Conservation (phyloP, 129 eudicot genomes). For the Flaveria ramosissima region DNA sequence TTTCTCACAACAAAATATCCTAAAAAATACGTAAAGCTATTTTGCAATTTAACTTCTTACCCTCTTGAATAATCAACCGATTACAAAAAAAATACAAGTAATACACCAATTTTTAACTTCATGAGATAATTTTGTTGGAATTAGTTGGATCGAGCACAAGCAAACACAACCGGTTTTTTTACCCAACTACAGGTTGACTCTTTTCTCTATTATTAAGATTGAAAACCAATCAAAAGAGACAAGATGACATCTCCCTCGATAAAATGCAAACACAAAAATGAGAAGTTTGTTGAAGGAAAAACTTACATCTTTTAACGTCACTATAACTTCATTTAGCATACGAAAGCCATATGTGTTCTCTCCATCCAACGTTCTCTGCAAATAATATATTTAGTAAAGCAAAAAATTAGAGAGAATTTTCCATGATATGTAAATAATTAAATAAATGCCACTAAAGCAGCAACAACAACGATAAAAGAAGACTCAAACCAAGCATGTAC, state of each 20-base stretch:
- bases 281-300: conserved; percentile 22
- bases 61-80: background rate
- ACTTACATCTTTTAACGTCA: conserved; percentile 89
- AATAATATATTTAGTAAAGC: conserved; percentile 1
- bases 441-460: background rate
- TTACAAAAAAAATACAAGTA: background rate
- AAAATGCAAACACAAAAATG: background rate
- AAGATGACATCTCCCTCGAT: background rate
- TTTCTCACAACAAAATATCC: background rate
- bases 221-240: conserved; percentile 3
- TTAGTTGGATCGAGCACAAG: too few species aligned
- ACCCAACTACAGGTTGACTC: too few species aligned
- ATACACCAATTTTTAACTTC: background rate
- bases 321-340: conserved; percentile 85
- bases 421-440: conserved; percentile 7
- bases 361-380: conserved; percentile 70
- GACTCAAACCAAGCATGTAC: background rate
- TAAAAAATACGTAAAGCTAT: too few species aligned
- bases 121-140: background rate
- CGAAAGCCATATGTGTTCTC: conserved; percentile 72
- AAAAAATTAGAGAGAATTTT: conserved; percentile 20
- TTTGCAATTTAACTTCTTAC: too few species aligned
- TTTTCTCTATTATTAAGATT: too few species aligned
- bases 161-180: too few species aligned
- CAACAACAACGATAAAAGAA: background rate